Evolutionary conservation across 2,329 filamentous ascomycete species (phyloP).

Genomic region (Coniochaeta ligniaria): DNA sequence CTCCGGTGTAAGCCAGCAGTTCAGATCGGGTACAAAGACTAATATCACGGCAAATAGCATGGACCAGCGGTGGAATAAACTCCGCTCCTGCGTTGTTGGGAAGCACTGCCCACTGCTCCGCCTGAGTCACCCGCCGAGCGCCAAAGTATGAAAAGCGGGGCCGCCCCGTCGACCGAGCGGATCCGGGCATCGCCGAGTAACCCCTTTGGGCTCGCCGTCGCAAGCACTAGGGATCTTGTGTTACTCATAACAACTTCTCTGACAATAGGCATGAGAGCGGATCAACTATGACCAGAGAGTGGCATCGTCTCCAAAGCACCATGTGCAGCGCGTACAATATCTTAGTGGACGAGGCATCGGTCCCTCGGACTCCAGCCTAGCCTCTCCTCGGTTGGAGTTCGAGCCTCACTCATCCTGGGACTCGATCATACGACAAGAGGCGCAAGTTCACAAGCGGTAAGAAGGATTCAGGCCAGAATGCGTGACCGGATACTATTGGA

Average conservation of each 20-base stretch:
- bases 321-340: too few relatives aligned
- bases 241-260: neutral
- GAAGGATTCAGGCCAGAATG: neutral
- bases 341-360: too few relatives aligned
- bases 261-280: neutral
- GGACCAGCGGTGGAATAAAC: neutral
- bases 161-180: neutral
- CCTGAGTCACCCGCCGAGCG: neutral
- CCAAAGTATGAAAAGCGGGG: neutral
- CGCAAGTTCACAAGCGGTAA: neutral
- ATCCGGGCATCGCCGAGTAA: neutral
- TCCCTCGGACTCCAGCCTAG: neutral
- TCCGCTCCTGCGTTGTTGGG: neutral
- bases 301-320: too few relatives aligned
- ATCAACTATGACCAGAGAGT: too few relatives aligned
- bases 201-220: neutral
- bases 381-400: too few relatives aligned
- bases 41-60: neutral
- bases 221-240: neutral
- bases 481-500: neutral
- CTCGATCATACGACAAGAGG: neutral
- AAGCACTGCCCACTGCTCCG: neutral
- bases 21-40: too few relatives aligned
- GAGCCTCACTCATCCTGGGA: neutral
- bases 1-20: neutral